Conservation (phyloP, 805 yeast species). For the Candida montana region DNA sequence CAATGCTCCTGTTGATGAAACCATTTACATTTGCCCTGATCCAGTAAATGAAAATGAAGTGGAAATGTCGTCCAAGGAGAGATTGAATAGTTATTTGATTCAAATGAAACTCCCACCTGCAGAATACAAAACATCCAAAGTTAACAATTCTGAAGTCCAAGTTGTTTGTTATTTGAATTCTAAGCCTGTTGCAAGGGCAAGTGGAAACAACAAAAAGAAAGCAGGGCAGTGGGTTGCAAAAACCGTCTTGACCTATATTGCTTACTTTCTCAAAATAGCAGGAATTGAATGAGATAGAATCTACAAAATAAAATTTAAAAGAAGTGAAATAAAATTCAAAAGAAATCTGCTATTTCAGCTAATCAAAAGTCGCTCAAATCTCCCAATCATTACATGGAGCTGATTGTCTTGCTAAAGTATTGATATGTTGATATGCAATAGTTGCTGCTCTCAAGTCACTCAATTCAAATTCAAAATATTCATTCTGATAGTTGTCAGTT, state of each 20-base stretch:
- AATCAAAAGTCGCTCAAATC: neutral
- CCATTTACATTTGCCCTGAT: neutral
- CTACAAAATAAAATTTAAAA: too few relatives aligned
- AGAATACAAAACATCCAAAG: constrained; percentile 16
- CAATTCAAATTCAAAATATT: constrained; percentile 2
- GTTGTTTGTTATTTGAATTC: constrained; percentile 14
- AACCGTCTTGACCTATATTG: constrained; percentile 11
- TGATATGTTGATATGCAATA: constrained; percentile 17
- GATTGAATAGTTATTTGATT: constrained; percentile 11
- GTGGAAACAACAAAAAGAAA: constrained; percentile 18
- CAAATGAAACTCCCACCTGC: constrained; percentile 11
- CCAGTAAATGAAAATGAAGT: constrained; percentile 3
- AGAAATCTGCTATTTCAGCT: too few relatives aligned
- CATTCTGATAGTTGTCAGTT: constrained; percentile 12
- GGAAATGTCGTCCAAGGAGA: constrained; percentile 15
- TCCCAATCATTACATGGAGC: constrained; percentile 20
- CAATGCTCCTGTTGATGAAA: neutral
- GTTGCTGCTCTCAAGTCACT: constrained; percentile 10
- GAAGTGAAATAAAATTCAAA: too few relatives aligned
- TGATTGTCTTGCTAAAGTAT: constrained; percentile 19
- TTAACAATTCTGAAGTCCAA: constrained; percentile 16
- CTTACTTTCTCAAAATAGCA: constrained; percentile 5
- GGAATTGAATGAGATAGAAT: neutral
- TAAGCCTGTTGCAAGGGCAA: constrained; percentile 13
- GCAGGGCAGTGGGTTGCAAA: constrained; percentile 21